Conservation (phyloP, 2,329 filamentous ascomycete genomes). For the Didymella lethalis region DNA sequence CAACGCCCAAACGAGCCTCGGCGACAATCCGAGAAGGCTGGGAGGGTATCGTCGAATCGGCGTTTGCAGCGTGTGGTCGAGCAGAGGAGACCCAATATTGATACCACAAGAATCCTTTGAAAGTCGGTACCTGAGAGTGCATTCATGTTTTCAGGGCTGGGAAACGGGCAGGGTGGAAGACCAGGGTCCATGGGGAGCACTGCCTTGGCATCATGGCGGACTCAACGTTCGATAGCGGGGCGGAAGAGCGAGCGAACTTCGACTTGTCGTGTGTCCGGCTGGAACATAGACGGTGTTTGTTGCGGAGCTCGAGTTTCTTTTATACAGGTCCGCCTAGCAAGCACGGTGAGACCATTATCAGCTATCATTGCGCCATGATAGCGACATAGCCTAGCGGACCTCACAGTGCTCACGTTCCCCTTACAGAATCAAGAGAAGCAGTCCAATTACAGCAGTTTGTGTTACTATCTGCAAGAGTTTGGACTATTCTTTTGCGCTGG, state of each 20-base stretch:
- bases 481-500: conserved; percentile 22
- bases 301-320: conserved; percentile 19
- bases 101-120: conserved; percentile 4
- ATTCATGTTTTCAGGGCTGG: neutral
- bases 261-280: neutral
- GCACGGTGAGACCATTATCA: conserved; percentile 39
- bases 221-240: conserved; percentile 8
- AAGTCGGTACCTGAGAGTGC: neutral
- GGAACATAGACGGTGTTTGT: neutral
- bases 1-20: conserved; percentile 7
- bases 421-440: conserved; percentile 24
- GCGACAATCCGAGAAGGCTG: conserved; percentile 12
- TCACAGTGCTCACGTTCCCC: conserved; percentile 28
- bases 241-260: conserved; percentile 20
- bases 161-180: neutral
- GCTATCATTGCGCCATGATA: conserved; percentile 52
- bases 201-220: conserved; percentile 14
- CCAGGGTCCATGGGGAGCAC: neutral
- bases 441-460: conserved; percentile 36
- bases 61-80: conserved; percentile 17
- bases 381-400: conserved; percentile 40
- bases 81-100: conserved; percentile 1
- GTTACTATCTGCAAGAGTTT: conserved; percentile 28
- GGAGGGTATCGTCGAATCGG: neutral
- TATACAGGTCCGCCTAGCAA: conserved; percentile 29